Base-by-base conservation (phyloP, 225 moss, liverwort and hornwort genomes). In the Straminergon stramineum region DNA sequence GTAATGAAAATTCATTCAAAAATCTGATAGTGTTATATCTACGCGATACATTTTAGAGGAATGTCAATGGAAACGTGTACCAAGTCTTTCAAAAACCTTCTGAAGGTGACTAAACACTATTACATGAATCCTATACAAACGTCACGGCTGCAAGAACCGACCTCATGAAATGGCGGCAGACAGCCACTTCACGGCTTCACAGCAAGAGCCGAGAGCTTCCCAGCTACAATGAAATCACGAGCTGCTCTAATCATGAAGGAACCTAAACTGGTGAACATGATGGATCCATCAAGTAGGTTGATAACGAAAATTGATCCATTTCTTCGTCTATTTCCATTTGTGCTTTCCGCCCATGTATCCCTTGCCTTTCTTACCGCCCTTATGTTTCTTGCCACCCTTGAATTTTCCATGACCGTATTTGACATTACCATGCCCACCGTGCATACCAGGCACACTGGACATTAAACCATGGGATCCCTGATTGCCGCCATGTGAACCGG, bases 301-400 rank as follows among this genome's bases (percentile, higher is more conserved):
- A 73, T 52, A 30, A 32, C 70, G 17, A 68, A 37, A 3, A 69
- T 22, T 30, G 79, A 61, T 83, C 53, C 76, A 55, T 34, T 53
- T 64, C 82, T 34, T 64, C 14, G 18, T 37, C 83, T 93, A 93
- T 66, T 93, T 93, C 91, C 93, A 91, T 88, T 91, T 91, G 89
- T 91, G 87, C 88, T 91, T 93, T 79, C 90, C 89, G 27, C 90
- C 90, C 87, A 64, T 75, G 14, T 87, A 87, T 43, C 89, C 83
- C 86, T 92, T 92, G 7, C 90, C 90, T 56, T 27, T 89, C 84
- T 91, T 92, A 19, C 90, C 90, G 28, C 91, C 88, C 60, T 92
- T 92, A 39, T 88, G 74, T 53, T 85, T 79, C 89, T 93, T 90
- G 73, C 91, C 88, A 48, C 93, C 93, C 92, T 93, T 93, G 69